Percentiles rank a stretch among this genome's conserved stretches.
Conservation (phyloP, 352 stramenopile genomes). For the Phytophthora citrophthora region DNA sequence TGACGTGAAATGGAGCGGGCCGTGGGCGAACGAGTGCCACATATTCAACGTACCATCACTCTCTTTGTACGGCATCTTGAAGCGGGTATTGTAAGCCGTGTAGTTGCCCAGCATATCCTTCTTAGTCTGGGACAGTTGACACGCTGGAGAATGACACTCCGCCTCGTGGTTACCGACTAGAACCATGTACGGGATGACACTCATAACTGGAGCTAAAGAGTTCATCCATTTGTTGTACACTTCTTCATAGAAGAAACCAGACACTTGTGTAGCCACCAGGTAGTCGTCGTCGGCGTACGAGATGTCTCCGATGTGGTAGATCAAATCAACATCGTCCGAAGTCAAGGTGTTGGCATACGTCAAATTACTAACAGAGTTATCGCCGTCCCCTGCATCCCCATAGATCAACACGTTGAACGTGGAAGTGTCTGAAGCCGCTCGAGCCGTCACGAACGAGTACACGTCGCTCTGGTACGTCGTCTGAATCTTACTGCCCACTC, state of each 20-base stretch:
- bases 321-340: slow-evolving; percentile 28
- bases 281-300: slow-evolving; percentile 43
- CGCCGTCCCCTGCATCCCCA: slow-evolving; percentile 33
- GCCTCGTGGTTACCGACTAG: slow-evolving; percentile 77
- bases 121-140: slow-evolving; percentile 25
- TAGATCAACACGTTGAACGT: slow-evolving; percentile 43
- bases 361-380: slow-evolving; percentile 33
- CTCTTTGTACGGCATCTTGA: slow-evolving; percentile 41
- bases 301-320: slow-evolving; percentile 43
- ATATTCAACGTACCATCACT: slow-evolving; percentile 41
- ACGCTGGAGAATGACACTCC: slow-evolving; percentile 47
- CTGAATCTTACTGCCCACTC: slow-evolving; percentile 22
- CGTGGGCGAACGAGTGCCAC: slow-evolving; percentile 49
- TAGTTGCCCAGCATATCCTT: slow-evolving; percentile 52
- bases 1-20: slow-evolving; percentile 66
- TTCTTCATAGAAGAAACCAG: slow-evolving; percentile 43
- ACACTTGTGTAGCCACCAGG: slow-evolving; percentile 13
- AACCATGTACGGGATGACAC: slow-evolving; percentile 69
- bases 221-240: slow-evolving; percentile 79
- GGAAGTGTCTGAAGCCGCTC: slow-evolving; percentile 13
- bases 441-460: slow-evolving; percentile 40
- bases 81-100: slow-evolving; percentile 53
- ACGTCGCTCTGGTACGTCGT: slow-evolving; percentile 34
- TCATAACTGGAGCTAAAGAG: slow-evolving; percentile 41
- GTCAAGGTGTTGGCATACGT: slow-evolving; percentile 41